Base-by-base conservation (phyloP, 495 filamentous ascomycete genomes). In the Lichina pygmaea region DNA sequence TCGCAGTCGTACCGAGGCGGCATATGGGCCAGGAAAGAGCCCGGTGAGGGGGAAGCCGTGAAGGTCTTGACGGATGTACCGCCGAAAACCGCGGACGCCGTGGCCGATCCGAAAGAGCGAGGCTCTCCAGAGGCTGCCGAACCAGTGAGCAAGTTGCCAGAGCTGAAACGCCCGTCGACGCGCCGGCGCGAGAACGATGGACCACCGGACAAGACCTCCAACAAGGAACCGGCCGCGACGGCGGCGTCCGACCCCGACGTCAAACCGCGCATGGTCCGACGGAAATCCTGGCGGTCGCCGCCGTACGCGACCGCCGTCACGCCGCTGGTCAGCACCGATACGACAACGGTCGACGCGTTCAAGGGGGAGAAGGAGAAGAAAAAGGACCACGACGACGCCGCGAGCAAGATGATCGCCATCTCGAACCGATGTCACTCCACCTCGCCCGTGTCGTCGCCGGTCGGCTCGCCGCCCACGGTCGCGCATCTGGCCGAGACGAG, bases 1-100 rank as follows among this genome's bases (percentile, higher is more conserved):
- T 60, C 68, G 41, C 81, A 92, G 53, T 57, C 61, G 30, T 84
- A 83, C 65, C 70, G 89, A 48, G 89, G 85, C 12, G 89, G 91
- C 1, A 80, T 95, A n/a, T 97, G 82, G 72, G 61, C 45, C 11
- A 46, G 34, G 32, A 40, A 53, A 47, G 7, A 38, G 31, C 36
- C 54, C 43, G 52, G 52, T 46, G 47, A 41, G 51, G 58, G 42
- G 34, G 68, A 68, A 48, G 55, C 62, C 6, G 57, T 66, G 34
- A 62, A 24, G 24, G 24, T 24, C 24, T 24, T 4, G 24, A 24
- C 24, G 24, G 24, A 24, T 24, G 24, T 24, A 24, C 24, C 24
- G 24, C 24, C 24, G 24, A 24, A 24, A 24, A 24, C 56, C 55
- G 42, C 38, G 54, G 46, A 11, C 17, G 34, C 38, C 36, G 36